Base-by-base conservation (phyloP, 2,329 filamentous ascomycete genomes). In the Akanthomyces muscarius region DNA sequence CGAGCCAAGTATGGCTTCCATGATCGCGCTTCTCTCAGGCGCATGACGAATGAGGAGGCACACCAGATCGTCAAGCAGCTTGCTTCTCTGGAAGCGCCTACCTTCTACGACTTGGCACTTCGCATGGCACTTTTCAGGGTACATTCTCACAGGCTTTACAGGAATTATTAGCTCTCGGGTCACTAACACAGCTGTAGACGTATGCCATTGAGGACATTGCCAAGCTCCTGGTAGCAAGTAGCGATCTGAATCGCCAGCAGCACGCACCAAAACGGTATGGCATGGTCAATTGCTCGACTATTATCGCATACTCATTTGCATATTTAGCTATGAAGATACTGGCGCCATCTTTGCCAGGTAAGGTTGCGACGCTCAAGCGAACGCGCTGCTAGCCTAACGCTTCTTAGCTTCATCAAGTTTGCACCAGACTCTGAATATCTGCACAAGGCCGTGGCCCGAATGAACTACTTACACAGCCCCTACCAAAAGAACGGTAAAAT, bases 1-100 rank as follows among this genome's bases (percentile, higher is more conserved):
- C 71, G 68, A n/a, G 67, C 68, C 48, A 68, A 68, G 36, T 71
- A 73, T 65, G 67, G 69, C 23, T 78, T 71, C 63, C 65, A 71
- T 5, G 70, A 76, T 64, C 75, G 76, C 14, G 66, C 65, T 10
- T 77, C 77, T 5, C 61, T 79, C 10, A 68, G 72, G 11, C 65
- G 67, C 57, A 80, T 80, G 78, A 79, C 76, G 18, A 73, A 75
- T 48, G 65, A 73, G 64, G 76, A 83, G 57, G 79, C 82, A 6
- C 78, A 80, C 63, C 72, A 74, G 61, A 78, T 83, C 64, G 68
- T 80, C 18, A 72, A 74, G 63, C 70, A 71, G 41, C 63, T 77
- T 7, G 63, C 69, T 5, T 62, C 69, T 18, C 65, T 67, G 1
- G 77, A 80, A 61, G 79, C 78, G 42, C 77, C 78, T 0, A 68